Evolutionary conservation across 2,329 filamentous ascomycete genomes (phyloP).

Genomic region (Ramularia endophylla): DNA sequence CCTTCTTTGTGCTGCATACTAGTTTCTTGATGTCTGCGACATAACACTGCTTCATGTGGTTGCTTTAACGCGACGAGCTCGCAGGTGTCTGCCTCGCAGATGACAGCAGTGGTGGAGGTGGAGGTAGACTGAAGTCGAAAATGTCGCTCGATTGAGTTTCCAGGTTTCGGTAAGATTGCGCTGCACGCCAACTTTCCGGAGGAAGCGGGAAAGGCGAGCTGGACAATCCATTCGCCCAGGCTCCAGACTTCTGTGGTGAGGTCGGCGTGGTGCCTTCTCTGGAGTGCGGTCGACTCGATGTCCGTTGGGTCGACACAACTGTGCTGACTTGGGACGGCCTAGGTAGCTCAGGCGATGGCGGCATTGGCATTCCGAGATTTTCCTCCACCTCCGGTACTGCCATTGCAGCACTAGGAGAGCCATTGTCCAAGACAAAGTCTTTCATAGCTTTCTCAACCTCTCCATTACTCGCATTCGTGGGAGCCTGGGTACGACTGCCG

Average conservation of each 20-base stretch:
- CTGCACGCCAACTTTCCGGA: background rate
- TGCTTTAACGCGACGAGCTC: too few species aligned
- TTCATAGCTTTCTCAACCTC: background rate
- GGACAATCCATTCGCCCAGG: conserved; percentile 5
- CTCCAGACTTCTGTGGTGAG: background rate
- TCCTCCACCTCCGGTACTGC: background rate
- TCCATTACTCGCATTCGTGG: background rate
- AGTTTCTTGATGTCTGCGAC: too few species aligned
- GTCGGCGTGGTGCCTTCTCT: conserved; percentile 1
- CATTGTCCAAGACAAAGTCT: too few species aligned
- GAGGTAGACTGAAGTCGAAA: conserved; percentile 10
- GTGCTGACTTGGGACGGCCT: conserved; percentile 11
- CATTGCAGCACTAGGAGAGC: too few species aligned
- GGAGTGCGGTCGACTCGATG: conserved; percentile 4
- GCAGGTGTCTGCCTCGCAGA: background rate
- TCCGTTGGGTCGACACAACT: conserved; percentile 5
- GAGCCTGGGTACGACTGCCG: too few species aligned
- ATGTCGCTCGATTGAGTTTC: conserved; percentile 7
- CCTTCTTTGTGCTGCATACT: too few species aligned
- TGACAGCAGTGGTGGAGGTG: conserved; percentile 8
- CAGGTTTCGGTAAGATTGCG: background rate
- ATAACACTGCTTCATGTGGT: too few species aligned
- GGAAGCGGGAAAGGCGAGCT: conserved; percentile 15
- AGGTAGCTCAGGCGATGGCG: background rate
- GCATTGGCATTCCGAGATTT: background rate